Percentiles rank a stretch among this genome's conserved stretches.
These are phyloP conservation scores for Xylaria sp. DNA, from an alignment of 2,329 filamentous ascomycete genomes.

Conservation along the genomic window DNA sequence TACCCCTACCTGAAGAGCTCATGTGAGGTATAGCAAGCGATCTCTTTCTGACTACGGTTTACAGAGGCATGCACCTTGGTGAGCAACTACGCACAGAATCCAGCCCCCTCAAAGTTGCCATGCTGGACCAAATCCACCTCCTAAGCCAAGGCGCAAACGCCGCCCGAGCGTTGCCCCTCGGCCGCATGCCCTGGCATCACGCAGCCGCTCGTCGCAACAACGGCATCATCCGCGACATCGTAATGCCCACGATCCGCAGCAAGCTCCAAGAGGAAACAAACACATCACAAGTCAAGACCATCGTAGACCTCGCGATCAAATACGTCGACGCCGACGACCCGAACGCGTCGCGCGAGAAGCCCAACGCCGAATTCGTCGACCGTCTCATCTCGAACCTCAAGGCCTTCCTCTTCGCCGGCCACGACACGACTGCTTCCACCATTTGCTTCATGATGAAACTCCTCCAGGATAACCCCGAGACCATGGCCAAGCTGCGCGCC, in stretches of 20 bases:
- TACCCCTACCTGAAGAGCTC: background rate
- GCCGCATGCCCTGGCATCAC: constrained; percentile 24
- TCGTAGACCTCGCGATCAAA: constrained; percentile 28
- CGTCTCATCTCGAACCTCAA: constrained; percentile 34
- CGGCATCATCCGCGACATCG: constrained; percentile 20
- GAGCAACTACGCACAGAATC: constrained; percentile 22
- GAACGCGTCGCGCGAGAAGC: constrained; percentile 18
- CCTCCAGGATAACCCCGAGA: constrained; percentile 30
- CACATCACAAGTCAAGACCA: constrained; percentile 24
- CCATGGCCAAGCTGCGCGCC: constrained; percentile 30
- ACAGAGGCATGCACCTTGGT: constrained; percentile 25
- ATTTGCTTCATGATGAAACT: constrained; percentile 33
- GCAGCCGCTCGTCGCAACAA: constrained; percentile 25
- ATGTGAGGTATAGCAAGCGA: background rate
- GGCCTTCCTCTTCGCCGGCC: constrained; percentile 36
- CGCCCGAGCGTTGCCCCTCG: constrained; percentile 15
- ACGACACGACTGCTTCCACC: constrained; percentile 35
- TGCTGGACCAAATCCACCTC: constrained; percentile 23
- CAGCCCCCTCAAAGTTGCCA: constrained; percentile 24
- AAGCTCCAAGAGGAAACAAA: constrained; percentile 19
- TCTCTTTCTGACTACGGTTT: constrained; percentile 2
- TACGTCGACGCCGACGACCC: constrained; percentile 24
- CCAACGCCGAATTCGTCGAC: constrained; percentile 26
- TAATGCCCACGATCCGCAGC: constrained; percentile 26
- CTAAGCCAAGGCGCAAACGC: constrained; percentile 21